phyloP scores from a whole-genome alignment of 805 yeast genomes.

The Saitoella complicata region DNA sequence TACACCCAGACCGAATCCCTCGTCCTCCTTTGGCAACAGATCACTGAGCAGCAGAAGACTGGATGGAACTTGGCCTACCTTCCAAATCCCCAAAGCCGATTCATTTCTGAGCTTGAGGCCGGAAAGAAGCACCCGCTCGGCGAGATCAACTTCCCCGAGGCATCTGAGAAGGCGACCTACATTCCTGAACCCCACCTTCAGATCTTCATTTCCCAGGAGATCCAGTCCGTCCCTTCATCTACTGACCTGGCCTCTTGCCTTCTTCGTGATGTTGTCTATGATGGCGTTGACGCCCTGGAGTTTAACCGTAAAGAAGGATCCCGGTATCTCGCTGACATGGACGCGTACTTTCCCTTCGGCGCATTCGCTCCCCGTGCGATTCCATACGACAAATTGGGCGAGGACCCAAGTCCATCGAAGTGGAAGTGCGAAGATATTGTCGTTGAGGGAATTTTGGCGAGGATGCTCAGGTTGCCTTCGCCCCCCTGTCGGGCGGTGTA shows the following conservation, averaged over 20 bases:
- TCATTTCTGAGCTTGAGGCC: conserved; percentile 16
- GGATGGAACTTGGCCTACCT: conserved; percentile 14
- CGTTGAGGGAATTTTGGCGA: conserved; percentile 61
- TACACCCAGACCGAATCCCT: conserved; percentile 7
- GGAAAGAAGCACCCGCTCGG: conserved; percentile 2
- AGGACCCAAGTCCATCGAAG: conserved; percentile 33
- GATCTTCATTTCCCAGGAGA: conserved; percentile 34
- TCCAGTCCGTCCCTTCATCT: conserved; percentile 50
- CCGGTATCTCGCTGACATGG: conserved; percentile 61
- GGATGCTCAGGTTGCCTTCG: conserved; percentile 59
- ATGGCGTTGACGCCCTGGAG: conserved; percentile 62
- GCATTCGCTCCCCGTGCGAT: conserved; percentile 60
- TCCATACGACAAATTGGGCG: conserved; percentile 52
- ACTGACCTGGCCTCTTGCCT: conserved; percentile 40
- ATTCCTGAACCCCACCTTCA: conserved; percentile 37
- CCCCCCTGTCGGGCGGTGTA: conserved; percentile 55
- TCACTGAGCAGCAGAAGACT: conserved; percentile 4
- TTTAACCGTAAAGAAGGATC: conserved; percentile 82
- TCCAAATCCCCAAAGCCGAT: conserved; percentile 23
- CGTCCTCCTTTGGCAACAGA: conserved; percentile 6
- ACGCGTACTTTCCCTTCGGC: conserved; percentile 49
- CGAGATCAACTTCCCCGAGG: conserved; percentile 18
- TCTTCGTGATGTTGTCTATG: conserved; percentile 59
- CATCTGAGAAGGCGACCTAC: neutral
- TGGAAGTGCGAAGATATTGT: conserved; percentile 88